Evolutionary conservation across 306 rosid genomes (phyloP).

Genomic region (Cyclanthera cordifolia): DNA sequence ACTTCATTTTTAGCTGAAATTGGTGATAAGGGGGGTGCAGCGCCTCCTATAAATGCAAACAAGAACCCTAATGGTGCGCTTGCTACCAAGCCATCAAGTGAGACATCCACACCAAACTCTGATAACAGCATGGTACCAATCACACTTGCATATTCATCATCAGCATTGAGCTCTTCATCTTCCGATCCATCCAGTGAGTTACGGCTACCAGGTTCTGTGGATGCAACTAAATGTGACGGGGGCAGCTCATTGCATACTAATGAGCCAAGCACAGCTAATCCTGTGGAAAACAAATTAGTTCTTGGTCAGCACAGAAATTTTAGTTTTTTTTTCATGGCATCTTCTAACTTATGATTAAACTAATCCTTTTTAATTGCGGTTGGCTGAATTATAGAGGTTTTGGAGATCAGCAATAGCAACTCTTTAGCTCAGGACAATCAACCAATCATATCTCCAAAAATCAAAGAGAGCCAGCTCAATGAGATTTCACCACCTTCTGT

Average conservation of each 20-base stretch:
- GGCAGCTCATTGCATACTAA: constrained; percentile 38
- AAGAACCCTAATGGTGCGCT: constrained; percentile 25
- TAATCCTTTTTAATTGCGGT: constrained; percentile 5
- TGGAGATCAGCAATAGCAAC: constrained; percentile 31
- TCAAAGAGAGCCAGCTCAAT: constrained; percentile 34
- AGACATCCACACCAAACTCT: constrained; percentile 29
- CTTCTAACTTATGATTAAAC: constrained; percentile 1
- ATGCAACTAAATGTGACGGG: constrained; percentile 38
- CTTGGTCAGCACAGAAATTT: constrained; percentile 32
- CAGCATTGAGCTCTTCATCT: constrained; percentile 27
- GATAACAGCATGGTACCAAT: constrained; percentile 14
- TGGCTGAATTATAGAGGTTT: constrained; percentile 24
- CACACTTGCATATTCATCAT: too few relatives aligned
- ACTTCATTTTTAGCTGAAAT: too few relatives aligned
- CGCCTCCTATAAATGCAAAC: constrained; percentile 13
- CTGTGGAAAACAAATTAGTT: constrained; percentile 30
- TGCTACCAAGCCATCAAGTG: constrained; percentile 24
- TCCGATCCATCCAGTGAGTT: constrained; percentile 57
- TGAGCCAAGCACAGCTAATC: constrained; percentile 34
- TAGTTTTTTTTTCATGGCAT: background rate
- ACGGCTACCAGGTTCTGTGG: constrained; percentile 46
- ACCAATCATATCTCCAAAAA: constrained; percentile 45
- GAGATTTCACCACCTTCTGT: constrained; percentile 41
- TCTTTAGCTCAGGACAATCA: constrained; percentile 41
- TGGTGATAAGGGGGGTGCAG: too few relatives aligned